phyloP scores from a whole-genome alignment of 306 rosid species.

The Ceratonia siliqua region DNA sequence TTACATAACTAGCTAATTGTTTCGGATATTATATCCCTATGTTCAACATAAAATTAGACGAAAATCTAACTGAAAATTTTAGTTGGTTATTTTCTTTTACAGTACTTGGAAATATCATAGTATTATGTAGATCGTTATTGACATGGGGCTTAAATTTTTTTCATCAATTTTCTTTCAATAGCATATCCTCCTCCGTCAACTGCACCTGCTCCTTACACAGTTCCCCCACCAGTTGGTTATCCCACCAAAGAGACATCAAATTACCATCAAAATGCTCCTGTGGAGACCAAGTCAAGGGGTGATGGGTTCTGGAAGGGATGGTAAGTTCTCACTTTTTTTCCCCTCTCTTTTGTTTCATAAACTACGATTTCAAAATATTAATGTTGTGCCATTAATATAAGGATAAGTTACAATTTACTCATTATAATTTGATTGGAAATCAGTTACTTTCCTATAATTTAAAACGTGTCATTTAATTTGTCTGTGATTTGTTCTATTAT shows the following conservation, averaged over 20 bases:
- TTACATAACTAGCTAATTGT: no score
- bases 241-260: conserved; percentile 54
- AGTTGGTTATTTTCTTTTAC: background rate
- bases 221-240: conserved; percentile 70
- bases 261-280: conserved; percentile 30
- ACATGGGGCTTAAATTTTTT: background rate
- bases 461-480: no score
- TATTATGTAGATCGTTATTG: background rate
- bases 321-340: conserved; percentile 35
- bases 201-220: conserved; percentile 35
- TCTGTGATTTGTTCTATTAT: no score
- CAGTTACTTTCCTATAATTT: no score
- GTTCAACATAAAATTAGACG: no score
- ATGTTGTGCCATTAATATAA: no score
- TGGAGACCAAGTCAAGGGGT: conserved; percentile 67
- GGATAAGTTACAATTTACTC: no score
- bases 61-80: no score
- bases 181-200: conserved; percentile 46
- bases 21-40: no score
- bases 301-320: conserved; percentile 93
- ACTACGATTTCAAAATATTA: background rate
- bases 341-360: no score
- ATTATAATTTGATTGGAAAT: no score
- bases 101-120: no score
- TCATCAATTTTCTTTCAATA: background rate